A percentile compares a stretch with the other conserved stretches of the same genome.
These are phyloP conservation scores for Geotrichum fermentans DNA, from an alignment of 1,139 yeast species.

Conservation along the genomic window DNA sequence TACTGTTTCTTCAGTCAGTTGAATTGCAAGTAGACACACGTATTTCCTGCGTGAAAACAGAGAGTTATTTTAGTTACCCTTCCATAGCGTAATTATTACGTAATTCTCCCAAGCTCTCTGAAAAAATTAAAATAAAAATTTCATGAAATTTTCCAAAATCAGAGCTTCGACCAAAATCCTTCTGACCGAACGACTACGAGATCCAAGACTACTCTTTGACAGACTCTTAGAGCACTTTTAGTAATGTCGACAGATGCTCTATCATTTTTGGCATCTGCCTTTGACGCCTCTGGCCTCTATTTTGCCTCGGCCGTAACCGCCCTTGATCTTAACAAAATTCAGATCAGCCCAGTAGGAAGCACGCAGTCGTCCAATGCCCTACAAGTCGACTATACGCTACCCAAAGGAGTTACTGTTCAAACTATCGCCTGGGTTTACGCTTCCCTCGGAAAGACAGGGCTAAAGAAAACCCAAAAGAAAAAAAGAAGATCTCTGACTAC, in stretches of 20 bases:
- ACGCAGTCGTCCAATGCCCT: slow-evolving; percentile 21
- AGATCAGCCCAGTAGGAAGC: slow-evolving; percentile 39
- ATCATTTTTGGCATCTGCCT: slow-evolving; percentile 35
- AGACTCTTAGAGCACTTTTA: not conserved
- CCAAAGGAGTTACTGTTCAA: slow-evolving; percentile 51
- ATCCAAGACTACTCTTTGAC: too few relatives aligned
- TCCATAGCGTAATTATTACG: too few relatives aligned
- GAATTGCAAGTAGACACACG: too few relatives aligned
- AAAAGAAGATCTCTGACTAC: slow-evolving; percentile 30
- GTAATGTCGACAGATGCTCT: slow-evolving; percentile 10
- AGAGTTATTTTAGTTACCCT: too few relatives aligned
- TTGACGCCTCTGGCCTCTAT: slow-evolving; percentile 54
- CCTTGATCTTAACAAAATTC: slow-evolving; percentile 67
- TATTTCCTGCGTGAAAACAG: too few relatives aligned
- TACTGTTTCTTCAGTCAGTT: too few relatives aligned
- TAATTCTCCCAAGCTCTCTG: not conserved
- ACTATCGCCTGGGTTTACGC: slow-evolving; percentile 51
- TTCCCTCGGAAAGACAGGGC: slow-evolving; percentile 16
- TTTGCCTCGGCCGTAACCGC: slow-evolving; percentile 67
- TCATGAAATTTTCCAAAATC: not conserved
- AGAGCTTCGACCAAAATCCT: not conserved
- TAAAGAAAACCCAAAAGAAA: slow-evolving; percentile 33
- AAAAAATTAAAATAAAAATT: not conserved
- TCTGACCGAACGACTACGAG: not conserved
- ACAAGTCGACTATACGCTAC: slow-evolving; percentile 40